Conservation (phyloP, 1,284 basidiomycete genomes). For the Puccinia triticina region DNA sequence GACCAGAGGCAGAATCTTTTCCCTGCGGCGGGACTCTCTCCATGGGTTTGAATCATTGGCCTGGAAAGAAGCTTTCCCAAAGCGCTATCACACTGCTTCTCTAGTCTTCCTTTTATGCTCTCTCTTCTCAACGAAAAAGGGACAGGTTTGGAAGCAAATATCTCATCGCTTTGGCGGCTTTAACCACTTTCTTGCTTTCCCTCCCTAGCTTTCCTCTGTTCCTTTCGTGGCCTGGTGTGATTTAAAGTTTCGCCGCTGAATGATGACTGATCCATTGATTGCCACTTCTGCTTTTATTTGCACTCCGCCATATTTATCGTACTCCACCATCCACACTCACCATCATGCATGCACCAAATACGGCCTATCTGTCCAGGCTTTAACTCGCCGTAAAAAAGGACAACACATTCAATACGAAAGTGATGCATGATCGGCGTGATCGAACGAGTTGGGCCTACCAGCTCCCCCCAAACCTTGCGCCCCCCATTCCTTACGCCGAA, state of each 20-base stretch:
- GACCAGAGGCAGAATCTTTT: constrained; percentile 4
- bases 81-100: constrained; percentile 38
- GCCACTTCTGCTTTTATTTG: constrained; percentile 35
- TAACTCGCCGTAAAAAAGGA: constrained; percentile 33
- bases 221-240: constrained; percentile 9
- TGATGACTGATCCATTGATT: constrained; percentile 43
- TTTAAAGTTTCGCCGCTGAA: constrained; percentile 25
- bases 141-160: background rate
- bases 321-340: background rate
- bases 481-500: constrained; percentile 46
- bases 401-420: constrained; percentile 40
- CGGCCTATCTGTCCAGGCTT: constrained; percentile 30
- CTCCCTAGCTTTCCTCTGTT: constrained; percentile 19
- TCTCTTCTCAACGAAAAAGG: background rate
- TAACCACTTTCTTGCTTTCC: background rate
- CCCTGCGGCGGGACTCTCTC: background rate
- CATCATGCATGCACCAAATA: constrained; percentile 39
- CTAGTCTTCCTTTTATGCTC: constrained; percentile 23
- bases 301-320: constrained; percentile 14
- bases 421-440: constrained; percentile 50
- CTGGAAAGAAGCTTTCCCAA: constrained; percentile 31
- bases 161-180: background rate
- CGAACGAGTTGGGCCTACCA: constrained; percentile 51
- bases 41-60: constrained; percentile 33
- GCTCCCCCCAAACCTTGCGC: constrained; percentile 40